Evolutionary conservation across 352 stramenopile species (phyloP).

Genomic region (Phytophthora sp.): DNA sequence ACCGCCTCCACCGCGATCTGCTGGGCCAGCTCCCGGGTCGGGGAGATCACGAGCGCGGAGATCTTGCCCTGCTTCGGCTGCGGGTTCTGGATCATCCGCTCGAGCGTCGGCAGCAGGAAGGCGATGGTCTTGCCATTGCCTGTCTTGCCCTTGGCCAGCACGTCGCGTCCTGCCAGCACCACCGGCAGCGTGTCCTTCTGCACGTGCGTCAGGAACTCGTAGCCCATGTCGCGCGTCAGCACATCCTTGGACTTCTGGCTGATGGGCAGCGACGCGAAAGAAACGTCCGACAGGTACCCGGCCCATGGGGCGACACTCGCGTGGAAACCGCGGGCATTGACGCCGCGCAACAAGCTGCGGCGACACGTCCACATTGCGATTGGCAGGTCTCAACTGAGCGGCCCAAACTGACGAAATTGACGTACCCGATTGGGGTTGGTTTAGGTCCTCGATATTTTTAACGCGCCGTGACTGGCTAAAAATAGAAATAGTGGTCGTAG

Average conservation of each 20-base stretch:
- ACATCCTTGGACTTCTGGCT: slow-evolving; percentile 64
- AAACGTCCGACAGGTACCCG: slow-evolving; percentile 51
- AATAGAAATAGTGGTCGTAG: too few species aligned
- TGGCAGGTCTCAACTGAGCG: slow-evolving; percentile 12
- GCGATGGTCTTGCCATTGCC: slow-evolving; percentile 92
- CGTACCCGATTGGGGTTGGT: too few species aligned
- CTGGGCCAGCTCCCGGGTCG: slow-evolving; percentile 95
- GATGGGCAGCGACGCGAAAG: slow-evolving; percentile 55
- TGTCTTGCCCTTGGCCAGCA: slow-evolving; percentile 92
- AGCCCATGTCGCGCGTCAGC: slow-evolving; percentile 80
- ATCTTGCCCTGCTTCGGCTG: slow-evolving; percentile 79
- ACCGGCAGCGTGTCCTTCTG: slow-evolving; percentile 87
- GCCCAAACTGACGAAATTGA: too few species aligned
- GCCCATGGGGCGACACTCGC: slow-evolving; percentile 6
- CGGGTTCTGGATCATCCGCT: slow-evolving; percentile 73
- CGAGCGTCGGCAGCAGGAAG: slow-evolving; percentile 76
- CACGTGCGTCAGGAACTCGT: slow-evolving; percentile 90
- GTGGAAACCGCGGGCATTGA: slow-evolving; percentile 16
- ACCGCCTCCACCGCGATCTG: slow-evolving; percentile 94
- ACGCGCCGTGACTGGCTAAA: slow-evolving; percentile 14
- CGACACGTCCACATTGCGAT: slow-evolving; percentile 36
- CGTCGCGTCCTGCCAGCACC: slow-evolving; percentile 79
- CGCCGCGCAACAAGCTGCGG: slow-evolving; percentile 5
- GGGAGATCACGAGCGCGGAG: slow-evolving; percentile 94
- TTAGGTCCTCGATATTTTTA: too few species aligned